Evolutionary conservation across 495 filamentous ascomycete genomes (phyloP).

Genomic region (Penicillium macrosclerotiorum): DNA sequence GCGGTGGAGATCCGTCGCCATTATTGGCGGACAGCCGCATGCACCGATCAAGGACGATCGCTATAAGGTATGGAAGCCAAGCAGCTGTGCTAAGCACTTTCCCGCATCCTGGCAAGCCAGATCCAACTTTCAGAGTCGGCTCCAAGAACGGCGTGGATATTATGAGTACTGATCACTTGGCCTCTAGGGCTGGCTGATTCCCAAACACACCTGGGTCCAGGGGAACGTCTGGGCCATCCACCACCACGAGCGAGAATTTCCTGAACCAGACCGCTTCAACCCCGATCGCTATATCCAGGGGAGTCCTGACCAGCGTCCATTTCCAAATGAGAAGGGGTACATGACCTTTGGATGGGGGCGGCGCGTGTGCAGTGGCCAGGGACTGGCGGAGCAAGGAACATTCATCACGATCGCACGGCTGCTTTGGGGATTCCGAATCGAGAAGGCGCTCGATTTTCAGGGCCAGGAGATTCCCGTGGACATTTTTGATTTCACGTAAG

Average conservation of each 20-base stretch:
- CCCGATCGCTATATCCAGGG: conserved; percentile 30
- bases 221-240: conserved; percentile 38
- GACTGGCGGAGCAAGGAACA: conserved; percentile 41
- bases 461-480: conserved; percentile 51
- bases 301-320: conserved; percentile 41
- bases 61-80: conserved; percentile 28
- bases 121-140: no score
- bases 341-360: conserved; percentile 60
- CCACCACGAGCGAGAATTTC: conserved; percentile 41
- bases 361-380: conserved; percentile 34
- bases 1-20: conserved; percentile 34
- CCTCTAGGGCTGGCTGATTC: conserved; percentile 22
- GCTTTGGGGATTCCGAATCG: conserved; percentile 17
- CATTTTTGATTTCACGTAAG: conserved; percentile 43
- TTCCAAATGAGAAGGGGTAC: conserved; percentile 58
- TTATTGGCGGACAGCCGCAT: conserved; percentile 50
- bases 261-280: conserved; percentile 39
- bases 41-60: conserved; percentile 51
- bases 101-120: no score
- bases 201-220: conserved; percentile 22
- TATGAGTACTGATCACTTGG: conserved; percentile 11
- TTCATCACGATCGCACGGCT: conserved; percentile 23
- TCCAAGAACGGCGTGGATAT: no score
- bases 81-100: background rate
- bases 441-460: conserved; percentile 44